Evolutionary conservation across 208 protist genomes (phyloP), one percentile per base, ranked within the genome.

Genomic region (Trypanosoma avium): DNA sequence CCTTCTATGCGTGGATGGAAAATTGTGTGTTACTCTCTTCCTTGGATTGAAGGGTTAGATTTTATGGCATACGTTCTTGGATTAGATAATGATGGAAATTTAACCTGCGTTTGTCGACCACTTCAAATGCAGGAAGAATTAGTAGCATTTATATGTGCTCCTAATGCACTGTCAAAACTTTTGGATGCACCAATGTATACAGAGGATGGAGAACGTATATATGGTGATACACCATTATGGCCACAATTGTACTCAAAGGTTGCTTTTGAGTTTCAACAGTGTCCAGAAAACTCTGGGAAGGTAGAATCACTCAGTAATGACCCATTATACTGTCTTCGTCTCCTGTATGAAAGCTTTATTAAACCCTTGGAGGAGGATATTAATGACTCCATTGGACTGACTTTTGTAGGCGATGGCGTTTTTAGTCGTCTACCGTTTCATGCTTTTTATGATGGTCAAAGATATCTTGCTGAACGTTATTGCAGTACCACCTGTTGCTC

Each of bases 221-320:
- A 86, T 58, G 79, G 79, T 10, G 79, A 86, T 40, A 86, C 79
- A 3, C 75, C 79, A 17, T 68, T 86, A 6, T 86, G 79, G 76
- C 79, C 79, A 22, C 79, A 86, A 52, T 59, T 82, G 30, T 86
- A 86, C 69, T 77, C 67, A 43, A 76, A 73, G 21, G 71, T 66
- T 9, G 79, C 75, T 5, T 82, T 79, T 73, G 58, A 70, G 46
- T 82, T 70, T 45, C 52, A 49, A 22, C 53, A 72, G 58, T 50
- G 27, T 9, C 36, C 54, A 24, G 49, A 58, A 33, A 62, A 64
- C 55, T 52, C 61, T 4, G 32, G 33, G 42, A 49, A 38, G 12
- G 46, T 62, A 1, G 26, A 19, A 32, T 59, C 42, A 15, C 50
- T 82, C 19, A 19, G 4, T 12, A 45, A 32, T 0, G 70, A 80